Conservation (phyloP, 768 basidiomycete species). For the Auriscalpium vulgare region DNA sequence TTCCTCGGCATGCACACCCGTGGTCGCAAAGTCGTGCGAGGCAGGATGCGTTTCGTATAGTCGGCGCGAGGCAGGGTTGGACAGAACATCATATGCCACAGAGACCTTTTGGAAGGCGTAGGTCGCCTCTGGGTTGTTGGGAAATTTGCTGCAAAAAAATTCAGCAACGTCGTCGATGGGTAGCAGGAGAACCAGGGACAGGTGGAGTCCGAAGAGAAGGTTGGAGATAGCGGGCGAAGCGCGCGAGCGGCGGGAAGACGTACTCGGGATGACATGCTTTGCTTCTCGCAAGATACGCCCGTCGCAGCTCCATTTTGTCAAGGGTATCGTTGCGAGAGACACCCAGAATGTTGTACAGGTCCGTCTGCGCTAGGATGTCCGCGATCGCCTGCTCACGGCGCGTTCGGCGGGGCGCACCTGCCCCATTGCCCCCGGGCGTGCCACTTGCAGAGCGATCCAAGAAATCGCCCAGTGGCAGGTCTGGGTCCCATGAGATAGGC, state of each 20-base stretch:
- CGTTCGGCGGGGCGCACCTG: conserved; percentile 1
- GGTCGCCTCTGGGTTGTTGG: conserved; percentile 67
- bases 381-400: conserved; percentile 30
- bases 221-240: neutral
- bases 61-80: conserved; percentile 59
- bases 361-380: conserved; percentile 50
- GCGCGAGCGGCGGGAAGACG: neutral
- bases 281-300: conserved; percentile 72
- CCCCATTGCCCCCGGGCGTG: conserved; percentile 9
- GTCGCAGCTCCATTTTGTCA: conserved; percentile 57
- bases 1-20: conserved; percentile 60
- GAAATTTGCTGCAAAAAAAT: conserved; percentile 62
- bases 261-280: conserved; percentile 83
- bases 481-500: conserved; percentile 21
- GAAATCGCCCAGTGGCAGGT: conserved; percentile 12
- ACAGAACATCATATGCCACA: conserved; percentile 75
- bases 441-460: conserved; percentile 10
- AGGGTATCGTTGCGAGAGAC: conserved; percentile 39
- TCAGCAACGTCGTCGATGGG: neutral
- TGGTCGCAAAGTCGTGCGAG: conserved; percentile 39
- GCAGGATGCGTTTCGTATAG: conserved; percentile 56
- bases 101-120: conserved; percentile 83
- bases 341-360: conserved; percentile 72
- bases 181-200: conserved; percentile 4
- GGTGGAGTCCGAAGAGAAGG: neutral